Base-by-base conservation (phyloP, 192 early-diverging fungal species). In the Coemansia sp. region DNA sequence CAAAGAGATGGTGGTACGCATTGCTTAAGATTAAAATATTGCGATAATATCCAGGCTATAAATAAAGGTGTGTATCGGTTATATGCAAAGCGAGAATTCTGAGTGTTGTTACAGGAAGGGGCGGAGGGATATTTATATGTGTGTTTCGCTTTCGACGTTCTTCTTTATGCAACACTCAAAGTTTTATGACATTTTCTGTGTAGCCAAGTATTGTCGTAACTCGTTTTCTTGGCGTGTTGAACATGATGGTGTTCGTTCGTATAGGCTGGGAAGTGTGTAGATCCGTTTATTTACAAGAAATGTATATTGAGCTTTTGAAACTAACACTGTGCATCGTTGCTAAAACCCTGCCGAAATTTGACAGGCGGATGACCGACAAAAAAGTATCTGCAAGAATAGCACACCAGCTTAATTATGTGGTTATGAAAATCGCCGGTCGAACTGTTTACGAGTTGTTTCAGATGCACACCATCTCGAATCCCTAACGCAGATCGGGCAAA, bases 1-100 rank as follows among this genome's bases (percentile, higher is more conserved):
- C 63, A 79, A 45, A 26, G 77, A 73, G 44, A 72, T 64, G 36
- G 63, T 44, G 49, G 49, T 48, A 49, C 76, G 76, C 76, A 77
- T 77, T 34, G 36, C 72, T 62, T 55, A 53, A 26, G 24, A 53
- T 39, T 64, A 64, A 11, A 59, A 59, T 14, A 16, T 59, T 24
- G 16, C 11, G 36, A 44, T 23, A 21, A 26, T 39, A 39, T 61
- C 20, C 21, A 59, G n/a, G 34, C 34, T 20, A n/a, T 20, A 59
- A 59, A 59, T n/a, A 34, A 24, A 16, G 16, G 20, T 52, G 49
- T 52, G 23, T 52, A 24, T 52, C 20, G 2, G 12, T 5, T 24
- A 24, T 52, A 52, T 24, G 49, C 21, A 24, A 21, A 10, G 4
- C 6, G 20, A 6, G 14, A 24, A 24, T 14, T 23, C 5, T 52